Evolutionary conservation across 495 filamentous ascomycete genomes (phyloP).

Genomic region (Penicillium turbatum): DNA sequence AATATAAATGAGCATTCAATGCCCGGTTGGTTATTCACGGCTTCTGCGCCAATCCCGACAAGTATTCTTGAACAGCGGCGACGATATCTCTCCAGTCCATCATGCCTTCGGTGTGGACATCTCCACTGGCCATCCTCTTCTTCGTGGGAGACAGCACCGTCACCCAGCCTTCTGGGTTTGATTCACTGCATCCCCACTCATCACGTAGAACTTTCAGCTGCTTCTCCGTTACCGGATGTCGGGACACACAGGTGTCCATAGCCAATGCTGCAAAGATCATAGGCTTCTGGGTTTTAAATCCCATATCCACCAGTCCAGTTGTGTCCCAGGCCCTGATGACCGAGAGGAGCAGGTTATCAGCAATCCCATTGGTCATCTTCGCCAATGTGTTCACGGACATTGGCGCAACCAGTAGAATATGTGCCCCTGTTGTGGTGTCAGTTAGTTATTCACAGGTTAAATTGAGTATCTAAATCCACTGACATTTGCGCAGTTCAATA

Average conservation of each 20-base stretch:
- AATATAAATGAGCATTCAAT: background rate
- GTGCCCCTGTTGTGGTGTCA: constrained; percentile 53
- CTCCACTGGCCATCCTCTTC: constrained; percentile 79
- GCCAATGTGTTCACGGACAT: constrained; percentile 75
- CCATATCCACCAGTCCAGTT: constrained; percentile 52
- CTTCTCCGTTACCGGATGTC: constrained; percentile 70
- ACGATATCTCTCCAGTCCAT: constrained; percentile 71
- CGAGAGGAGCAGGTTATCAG: constrained; percentile 63
- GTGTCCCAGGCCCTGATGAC: constrained; percentile 90
- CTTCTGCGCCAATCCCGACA: constrained; percentile 6
- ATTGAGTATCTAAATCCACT: background rate
- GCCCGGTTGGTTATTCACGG: background rate
- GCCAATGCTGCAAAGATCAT: constrained; percentile 49
- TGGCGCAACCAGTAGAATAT: constrained; percentile 77
- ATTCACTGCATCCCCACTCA: constrained; percentile 59
- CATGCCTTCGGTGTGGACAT: constrained; percentile 74
- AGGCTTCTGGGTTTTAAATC: constrained; percentile 21
- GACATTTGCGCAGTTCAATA: constrained; percentile 65
- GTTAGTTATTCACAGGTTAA: background rate
- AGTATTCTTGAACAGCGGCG: constrained; percentile 47
- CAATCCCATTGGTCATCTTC: constrained; percentile 65
- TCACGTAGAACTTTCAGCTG: constrained; percentile 64
- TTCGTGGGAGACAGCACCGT: constrained; percentile 63
- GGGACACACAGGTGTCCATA: constrained; percentile 93
- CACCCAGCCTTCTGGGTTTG: constrained; percentile 62